Percentiles rank a stretch among this genome's conserved stretches.
These are phyloP conservation scores for Fusarium udum DNA, from an alignment of 2,329 filamentous ascomycete species.

Conservation along the genomic window DNA sequence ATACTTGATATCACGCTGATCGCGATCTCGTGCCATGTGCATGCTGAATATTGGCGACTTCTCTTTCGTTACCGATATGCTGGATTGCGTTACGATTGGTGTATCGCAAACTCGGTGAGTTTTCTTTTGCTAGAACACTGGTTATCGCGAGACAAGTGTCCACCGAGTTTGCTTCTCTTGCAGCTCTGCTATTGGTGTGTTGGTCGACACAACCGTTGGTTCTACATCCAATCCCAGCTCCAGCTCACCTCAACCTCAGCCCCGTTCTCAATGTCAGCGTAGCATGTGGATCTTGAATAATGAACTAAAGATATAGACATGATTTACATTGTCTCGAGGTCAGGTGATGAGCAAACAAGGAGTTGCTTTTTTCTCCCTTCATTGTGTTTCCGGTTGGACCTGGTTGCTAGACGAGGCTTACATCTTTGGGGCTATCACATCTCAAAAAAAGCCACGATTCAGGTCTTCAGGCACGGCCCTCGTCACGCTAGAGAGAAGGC, in stretches of 20 bases:
- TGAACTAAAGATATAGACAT: background rate
- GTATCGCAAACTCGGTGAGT: background rate
- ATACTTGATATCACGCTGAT: background rate
- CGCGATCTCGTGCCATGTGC: constrained; percentile 8
- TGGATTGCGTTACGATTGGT: constrained; percentile 12
- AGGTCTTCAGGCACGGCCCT: background rate
- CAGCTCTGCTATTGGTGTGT: constrained; percentile 19
- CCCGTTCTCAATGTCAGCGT: constrained; percentile 1
- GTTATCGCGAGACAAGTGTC: constrained; percentile 21
- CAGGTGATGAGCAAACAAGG: constrained; percentile 11
- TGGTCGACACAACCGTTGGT: constrained; percentile 6
- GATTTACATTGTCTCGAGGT: background rate
- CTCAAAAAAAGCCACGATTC: constrained; percentile 30
- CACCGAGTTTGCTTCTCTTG: constrained; percentile 8
- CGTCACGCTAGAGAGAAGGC: constrained; percentile 26
- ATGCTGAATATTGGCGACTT: constrained; percentile 3
- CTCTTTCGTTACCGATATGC: constrained; percentile 15
- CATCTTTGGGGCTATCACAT: constrained; percentile 30
- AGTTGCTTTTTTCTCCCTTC: background rate
- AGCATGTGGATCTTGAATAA: background rate
- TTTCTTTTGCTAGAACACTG: background rate
- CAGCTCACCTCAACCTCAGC: background rate
- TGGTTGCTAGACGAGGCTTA: background rate
- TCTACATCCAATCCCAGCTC: background rate
- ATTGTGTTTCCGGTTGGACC: background rate